These are phyloP conservation scores for Hygrophoropsis aurantiaca DNA, from an alignment of 768 basidiomycete genomes.

Conservation along the genomic window DNA sequence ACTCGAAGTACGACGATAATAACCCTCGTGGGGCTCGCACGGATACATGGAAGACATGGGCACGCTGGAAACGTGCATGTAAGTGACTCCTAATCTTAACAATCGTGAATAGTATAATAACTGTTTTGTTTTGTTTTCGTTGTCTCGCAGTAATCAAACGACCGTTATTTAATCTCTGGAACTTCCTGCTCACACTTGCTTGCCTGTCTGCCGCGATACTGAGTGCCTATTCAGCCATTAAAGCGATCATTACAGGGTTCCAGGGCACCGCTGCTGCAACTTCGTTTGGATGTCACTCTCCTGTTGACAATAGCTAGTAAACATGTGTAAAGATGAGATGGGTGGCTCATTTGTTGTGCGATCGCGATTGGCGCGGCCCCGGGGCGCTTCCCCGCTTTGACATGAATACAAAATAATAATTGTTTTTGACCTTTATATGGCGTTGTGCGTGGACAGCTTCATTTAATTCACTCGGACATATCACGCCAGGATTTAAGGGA, in stretches of 20 bases:
- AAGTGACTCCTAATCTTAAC: conserved; percentile 9
- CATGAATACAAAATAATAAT: too few species aligned
- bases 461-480: too few species aligned
- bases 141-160: conserved; percentile 16
- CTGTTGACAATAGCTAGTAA: conserved; percentile 25
- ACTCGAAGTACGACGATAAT: conserved; percentile 24
- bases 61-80: conserved; percentile 31
- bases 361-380: too few species aligned
- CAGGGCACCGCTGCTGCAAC: conserved; percentile 36
- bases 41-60: conserved; percentile 27
- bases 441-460: too few species aligned
- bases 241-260: conserved; percentile 45
- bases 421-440: too few species aligned
- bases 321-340: too few species aligned
- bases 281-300: conserved; percentile 55
- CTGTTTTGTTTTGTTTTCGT: not conserved
- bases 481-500: too few species aligned
- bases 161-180: conserved; percentile 53
- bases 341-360: too few species aligned
- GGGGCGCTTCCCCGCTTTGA: too few species aligned
- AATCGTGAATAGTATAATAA: too few species aligned
- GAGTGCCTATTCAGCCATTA: conserved; percentile 43
- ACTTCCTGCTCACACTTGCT: conserved; percentile 45
- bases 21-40: conserved; percentile 23
- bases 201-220: conserved; percentile 50